Base-by-base conservation (phyloP, 2,329 filamentous ascomycete species). In the Colletotrichum orchidophilum region DNA sequence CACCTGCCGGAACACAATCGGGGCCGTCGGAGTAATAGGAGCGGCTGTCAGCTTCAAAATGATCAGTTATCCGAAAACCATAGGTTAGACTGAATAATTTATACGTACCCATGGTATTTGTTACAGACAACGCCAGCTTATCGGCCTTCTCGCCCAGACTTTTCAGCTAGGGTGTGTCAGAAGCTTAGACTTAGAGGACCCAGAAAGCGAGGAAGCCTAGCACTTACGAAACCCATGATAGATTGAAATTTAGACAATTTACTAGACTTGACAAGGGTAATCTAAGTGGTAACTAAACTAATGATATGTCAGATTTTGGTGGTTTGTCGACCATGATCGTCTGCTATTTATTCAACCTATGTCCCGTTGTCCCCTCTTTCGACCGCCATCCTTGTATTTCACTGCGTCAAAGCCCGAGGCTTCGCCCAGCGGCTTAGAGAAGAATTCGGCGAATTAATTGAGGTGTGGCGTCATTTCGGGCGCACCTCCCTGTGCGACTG, bases 161-260 rank as follows among this genome's bases (percentile, higher is more conserved):
- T 13, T 33, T 26, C n/a, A 64, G 13, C 62, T 64, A 5, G 39
- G 8, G 4, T 2, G 11, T 12, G 27, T 64, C 11, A 64, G 52
- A n/a, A n/a, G n/a, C n/a, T n/a, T n/a, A n/a, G n/a, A n/a, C n/a
- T n/a, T n/a, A n/a, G n/a, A n/a, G n/a, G n/a, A n/a, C n/a, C n/a
- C n/a, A n/a, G n/a, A n/a, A n/a, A n/a, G n/a, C n/a, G n/a, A n/a
- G n/a, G n/a, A n/a, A n/a, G n/a, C n/a, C n/a, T 12, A 13, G 2
- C 2, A 11, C 35, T n/a, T 57, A 64, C 62, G 5, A 64, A 64
- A 9, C 62, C 62, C 62, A 64, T 64, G 3, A 12, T 63, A n/a
- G n/a, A n/a, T n/a, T n/a, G n/a, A n/a, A n/a, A n/a, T n/a, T n/a
- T n/a, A n/a, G n/a, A n/a, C n/a, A n/a, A n/a, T n/a, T n/a, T n/a